Evolutionary conservation across 179 eudicot genomes (phyloP).

Genomic region (Gypsophila paniculata): DNA sequence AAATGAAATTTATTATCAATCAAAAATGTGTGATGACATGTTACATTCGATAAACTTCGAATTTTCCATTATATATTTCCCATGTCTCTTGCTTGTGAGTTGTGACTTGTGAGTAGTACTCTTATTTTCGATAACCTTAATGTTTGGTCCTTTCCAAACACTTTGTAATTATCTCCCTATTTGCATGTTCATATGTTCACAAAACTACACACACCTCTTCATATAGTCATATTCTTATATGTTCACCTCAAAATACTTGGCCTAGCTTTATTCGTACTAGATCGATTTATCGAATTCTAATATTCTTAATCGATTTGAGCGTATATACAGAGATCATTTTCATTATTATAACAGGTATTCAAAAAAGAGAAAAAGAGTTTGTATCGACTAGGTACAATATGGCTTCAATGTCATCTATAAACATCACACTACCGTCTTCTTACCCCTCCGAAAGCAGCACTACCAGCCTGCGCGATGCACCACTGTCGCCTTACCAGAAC

Average conservation of each 20-base stretch:
- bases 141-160: slow-evolving; percentile 24
- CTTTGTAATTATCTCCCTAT: slow-evolving; percentile 19
- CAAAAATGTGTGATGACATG: not conserved
- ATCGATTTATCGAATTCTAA: too few relatives aligned
- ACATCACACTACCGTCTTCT: slow-evolving; percentile 22
- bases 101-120: not conserved
- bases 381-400: slow-evolving; percentile 1
- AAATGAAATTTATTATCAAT: too few relatives aligned
- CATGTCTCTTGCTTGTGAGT: not conserved
- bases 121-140: not conserved
- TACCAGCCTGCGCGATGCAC: slow-evolving; percentile 36
- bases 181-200: not conserved
- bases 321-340: too few relatives aligned
- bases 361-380: too few relatives aligned
- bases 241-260: too few relatives aligned
- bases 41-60: not conserved
- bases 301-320: too few relatives aligned
- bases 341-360: too few relatives aligned
- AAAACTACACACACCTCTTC: slow-evolving; percentile 7
- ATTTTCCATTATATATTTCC: too few relatives aligned
- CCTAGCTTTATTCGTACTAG: too few relatives aligned
- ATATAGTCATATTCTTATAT: slow-evolving; percentile 19
- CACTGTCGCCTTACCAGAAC: slow-evolving; percentile 51
- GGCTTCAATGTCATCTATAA: slow-evolving; percentile 27
- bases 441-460: slow-evolving; percentile 24